Evolutionary conservation across 23 red algal genomes (phyloP).

Genomic region (Porphyridium purpureum): DNA sequence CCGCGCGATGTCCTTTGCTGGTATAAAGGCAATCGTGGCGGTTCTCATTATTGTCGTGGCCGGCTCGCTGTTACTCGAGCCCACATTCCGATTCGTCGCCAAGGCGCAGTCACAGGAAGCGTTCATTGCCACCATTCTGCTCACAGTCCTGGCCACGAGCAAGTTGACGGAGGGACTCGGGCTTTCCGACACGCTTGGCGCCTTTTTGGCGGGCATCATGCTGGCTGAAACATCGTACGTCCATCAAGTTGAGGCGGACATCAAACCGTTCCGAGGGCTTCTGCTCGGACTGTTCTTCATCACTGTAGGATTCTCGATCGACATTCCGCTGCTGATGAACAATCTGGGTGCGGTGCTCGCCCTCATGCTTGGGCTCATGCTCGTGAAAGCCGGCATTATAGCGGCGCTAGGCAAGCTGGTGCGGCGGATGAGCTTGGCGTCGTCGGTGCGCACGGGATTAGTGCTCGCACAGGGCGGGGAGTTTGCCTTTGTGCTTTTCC

Average conservation of each 20-base stretch:
- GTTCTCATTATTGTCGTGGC: conserved; percentile 64
- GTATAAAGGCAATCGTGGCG: conserved; percentile 56
- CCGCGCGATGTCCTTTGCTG: conserved; percentile 56
- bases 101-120: conserved; percentile 67
- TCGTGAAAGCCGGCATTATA: conserved; percentile 65
- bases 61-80: conserved; percentile 74
- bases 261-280: conserved; percentile 88
- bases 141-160: conserved; percentile 73
- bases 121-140: conserved; percentile 89
- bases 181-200: conserved; percentile 82
- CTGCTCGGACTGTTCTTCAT: conserved; percentile 99
- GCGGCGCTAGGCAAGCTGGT: conserved; percentile 30
- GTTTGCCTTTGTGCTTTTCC: conserved; percentile 97
- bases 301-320: conserved; percentile 92
- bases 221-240: conserved; percentile 89
- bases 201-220: conserved; percentile 93
- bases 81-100: conserved; percentile 71
- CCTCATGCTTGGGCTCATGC: conserved; percentile 58
- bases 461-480: conserved; percentile 94
- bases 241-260: conserved; percentile 96
- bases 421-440: conserved; percentile 62
- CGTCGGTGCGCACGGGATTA: conserved; percentile 64
- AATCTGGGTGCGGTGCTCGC: conserved; percentile 57
- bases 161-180: conserved; percentile 81
- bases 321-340: conserved; percentile 52